Percentiles rank a stretch among this genome's conserved stretches.
Evolutionary conservation across 331 rosid genomes (phyloP).

Genomic region (Pyrus hybrid): DNA sequence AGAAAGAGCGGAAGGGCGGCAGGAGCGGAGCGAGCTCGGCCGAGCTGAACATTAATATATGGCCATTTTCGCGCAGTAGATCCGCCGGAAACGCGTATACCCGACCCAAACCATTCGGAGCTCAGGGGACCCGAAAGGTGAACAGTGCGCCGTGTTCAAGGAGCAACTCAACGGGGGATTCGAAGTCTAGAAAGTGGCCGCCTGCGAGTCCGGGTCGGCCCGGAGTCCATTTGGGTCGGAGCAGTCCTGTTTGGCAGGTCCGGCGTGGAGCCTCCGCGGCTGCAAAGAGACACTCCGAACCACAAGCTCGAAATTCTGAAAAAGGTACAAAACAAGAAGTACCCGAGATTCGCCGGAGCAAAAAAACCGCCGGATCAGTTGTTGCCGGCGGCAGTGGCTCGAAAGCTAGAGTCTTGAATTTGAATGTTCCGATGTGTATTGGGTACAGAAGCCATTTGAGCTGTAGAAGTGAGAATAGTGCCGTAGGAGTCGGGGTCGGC

Average conservation of each 20-base stretch:
- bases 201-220: slow-evolving; percentile 83
- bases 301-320: slow-evolving; percentile 14
- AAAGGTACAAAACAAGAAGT: slow-evolving; percentile 33
- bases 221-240: slow-evolving; percentile 76
- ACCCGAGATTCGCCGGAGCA: slow-evolving; percentile 34
- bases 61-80: slow-evolving; percentile 95
- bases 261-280: slow-evolving; percentile 30
- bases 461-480: slow-evolving; percentile 54
- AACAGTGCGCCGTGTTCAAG: slow-evolving; percentile 99
- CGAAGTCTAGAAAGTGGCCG: slow-evolving; percentile 93
- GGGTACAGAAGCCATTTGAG: slow-evolving; percentile 63
- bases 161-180: slow-evolving; percentile 89
- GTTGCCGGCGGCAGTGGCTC: background rate
- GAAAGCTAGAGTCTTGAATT: slow-evolving; percentile 51
- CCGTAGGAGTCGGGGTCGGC: slow-evolving; percentile 5
- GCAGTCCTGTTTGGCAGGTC: slow-evolving; percentile 92
- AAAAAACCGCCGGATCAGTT: background rate
- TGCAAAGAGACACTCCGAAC: slow-evolving; percentile 17
- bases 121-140: slow-evolving; percentile 45
- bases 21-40: slow-evolving; percentile 40
- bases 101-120: slow-evolving; percentile 64
- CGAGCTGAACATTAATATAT: slow-evolving; percentile 82
- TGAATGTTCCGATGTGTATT: slow-evolving; percentile 87
- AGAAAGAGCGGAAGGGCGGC: slow-evolving; percentile 43
- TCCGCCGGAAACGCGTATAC: slow-evolving; percentile 70